phyloP scores from a whole-genome alignment of 192 early-diverging fungal genomes.

The Entophlyctis luteolus region DNA sequence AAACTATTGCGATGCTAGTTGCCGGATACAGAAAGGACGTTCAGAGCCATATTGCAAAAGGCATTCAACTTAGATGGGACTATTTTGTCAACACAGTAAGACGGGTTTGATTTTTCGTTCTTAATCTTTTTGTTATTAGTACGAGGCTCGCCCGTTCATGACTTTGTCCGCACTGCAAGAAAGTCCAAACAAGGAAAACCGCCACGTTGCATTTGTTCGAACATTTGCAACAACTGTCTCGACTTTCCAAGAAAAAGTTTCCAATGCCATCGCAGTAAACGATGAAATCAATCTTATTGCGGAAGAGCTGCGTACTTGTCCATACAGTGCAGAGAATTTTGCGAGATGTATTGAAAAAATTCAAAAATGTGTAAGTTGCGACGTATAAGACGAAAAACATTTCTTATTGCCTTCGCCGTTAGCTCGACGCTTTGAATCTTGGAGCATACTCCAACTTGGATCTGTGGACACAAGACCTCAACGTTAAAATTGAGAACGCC shows the following conservation, averaged over 20 bases:
- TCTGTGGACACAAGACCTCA: conserved; percentile 80
- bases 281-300: conserved; percentile 76
- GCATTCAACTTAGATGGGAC: conserved; percentile 80
- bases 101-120: conserved; percentile 37
- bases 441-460: conserved; percentile 93
- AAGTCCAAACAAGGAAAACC: conserved; percentile 69
- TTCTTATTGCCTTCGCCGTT: not conserved
- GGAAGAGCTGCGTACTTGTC: conserved; percentile 79
- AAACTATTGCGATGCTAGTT: conserved; percentile 72
- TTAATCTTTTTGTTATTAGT: conserved; percentile 21
- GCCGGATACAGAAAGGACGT: conserved; percentile 95
- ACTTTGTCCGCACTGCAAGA: conserved; percentile 23
- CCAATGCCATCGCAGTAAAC: conserved; percentile 72
- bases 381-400: no score
- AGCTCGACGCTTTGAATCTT: conserved; percentile 86
- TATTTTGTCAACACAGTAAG: conserved; percentile 77
- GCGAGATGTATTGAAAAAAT: conserved; percentile 69
- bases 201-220: conserved; percentile 88
- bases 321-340: conserved; percentile 69
- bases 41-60: conserved; percentile 76
- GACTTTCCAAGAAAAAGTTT: conserved; percentile 94
- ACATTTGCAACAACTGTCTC: conserved; percentile 87
- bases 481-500: conserved; percentile 72
- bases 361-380: conserved; percentile 67
- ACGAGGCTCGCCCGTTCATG: conserved; percentile 48